phyloP scores from a whole-genome alignment of 140 eudicot species.

The Anethum foeniculum region DNA sequence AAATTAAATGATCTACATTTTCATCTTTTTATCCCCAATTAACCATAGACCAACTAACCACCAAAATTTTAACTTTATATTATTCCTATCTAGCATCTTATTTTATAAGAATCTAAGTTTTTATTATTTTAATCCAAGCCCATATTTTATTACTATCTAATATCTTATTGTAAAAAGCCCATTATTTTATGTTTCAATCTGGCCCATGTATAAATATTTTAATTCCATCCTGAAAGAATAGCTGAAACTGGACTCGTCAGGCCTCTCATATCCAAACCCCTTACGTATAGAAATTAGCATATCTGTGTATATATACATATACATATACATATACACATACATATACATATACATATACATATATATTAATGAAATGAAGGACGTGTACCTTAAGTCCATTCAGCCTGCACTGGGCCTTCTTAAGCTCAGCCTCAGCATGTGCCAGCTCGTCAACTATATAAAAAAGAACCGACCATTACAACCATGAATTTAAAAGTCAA shows the following conservation, averaged over 20 bases:
- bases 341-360: neutral
- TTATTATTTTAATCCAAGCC: too few relatives aligned
- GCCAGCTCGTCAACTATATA: slow-evolving; percentile 57
- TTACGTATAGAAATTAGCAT: neutral
- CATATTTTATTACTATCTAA: too few relatives aligned
- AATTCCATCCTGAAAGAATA: neutral
- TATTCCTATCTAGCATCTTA: too few relatives aligned
- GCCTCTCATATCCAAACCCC: neutral
- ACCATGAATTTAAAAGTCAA: slow-evolving; percentile 9
- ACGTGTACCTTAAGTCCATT: slow-evolving; percentile 67
- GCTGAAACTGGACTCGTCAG: neutral
- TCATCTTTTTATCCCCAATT: too few relatives aligned
- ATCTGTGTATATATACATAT: neutral
- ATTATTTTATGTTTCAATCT: too few relatives aligned
- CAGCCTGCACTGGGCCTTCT: slow-evolving; percentile 81
- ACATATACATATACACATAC: neutral
- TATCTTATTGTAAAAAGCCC: too few relatives aligned
- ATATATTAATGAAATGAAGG: slow-evolving; percentile 2
- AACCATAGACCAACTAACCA: too few relatives aligned
- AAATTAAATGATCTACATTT: too few relatives aligned
- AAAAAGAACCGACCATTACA: slow-evolving; percentile 13
- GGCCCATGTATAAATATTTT: too few relatives aligned
- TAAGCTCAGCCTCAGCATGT: slow-evolving; percentile 63
- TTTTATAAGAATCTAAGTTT: too few relatives aligned
- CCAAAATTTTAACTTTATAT: too few relatives aligned